Conservation (phyloP, 495 filamentous ascomycete genomes). For the Astrothelium macrocarpum region DNA sequence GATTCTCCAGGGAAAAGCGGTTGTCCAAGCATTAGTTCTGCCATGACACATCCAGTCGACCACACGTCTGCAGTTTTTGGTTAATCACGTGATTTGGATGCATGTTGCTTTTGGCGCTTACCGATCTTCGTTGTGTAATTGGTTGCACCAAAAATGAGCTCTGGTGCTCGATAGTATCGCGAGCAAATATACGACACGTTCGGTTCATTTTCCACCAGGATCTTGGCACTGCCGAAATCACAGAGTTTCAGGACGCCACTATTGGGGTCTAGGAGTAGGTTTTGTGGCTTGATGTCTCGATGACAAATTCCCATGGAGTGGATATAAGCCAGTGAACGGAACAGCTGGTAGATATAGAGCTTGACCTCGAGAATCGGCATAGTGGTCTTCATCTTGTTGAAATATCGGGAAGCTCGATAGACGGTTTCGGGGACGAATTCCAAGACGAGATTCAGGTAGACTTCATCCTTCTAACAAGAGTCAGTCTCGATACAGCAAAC, state of each 20-base stretch:
- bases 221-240: slow-evolving; percentile 98
- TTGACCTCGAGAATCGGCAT: slow-evolving; percentile 99
- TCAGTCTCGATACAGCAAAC: neutral
- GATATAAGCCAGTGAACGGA: slow-evolving; percentile 95
- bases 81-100: neutral
- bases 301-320: slow-evolving; percentile 99
- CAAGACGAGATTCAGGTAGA: slow-evolving; percentile 95
- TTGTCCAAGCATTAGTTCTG: slow-evolving; percentile 96
- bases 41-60: slow-evolving; percentile 99
- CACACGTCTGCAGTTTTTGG: slow-evolving; percentile 65
- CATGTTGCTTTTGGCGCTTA: slow-evolving; percentile 38
- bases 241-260: slow-evolving; percentile 93
- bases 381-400: slow-evolving; percentile 99
- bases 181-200: slow-evolving; percentile 99
- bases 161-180: slow-evolving; percentile 94
- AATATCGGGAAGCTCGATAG: slow-evolving; percentile 95
- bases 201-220: slow-evolving; percentile 95
- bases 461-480: slow-evolving; percentile 79
- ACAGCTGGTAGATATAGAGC: slow-evolving; percentile 98
- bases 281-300: slow-evolving; percentile 98
- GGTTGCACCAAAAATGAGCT: slow-evolving; percentile 96
- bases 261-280: slow-evolving; percentile 81
- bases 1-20: slow-evolving; percentile 98
- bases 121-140: slow-evolving; percentile 99
- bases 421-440: slow-evolving; percentile 98